Percentiles rank a stretch among this genome's conserved stretches.
Evolutionary conservation across 257 asterid species (phyloP).

Genomic region (Anisodus acutangulus): DNA sequence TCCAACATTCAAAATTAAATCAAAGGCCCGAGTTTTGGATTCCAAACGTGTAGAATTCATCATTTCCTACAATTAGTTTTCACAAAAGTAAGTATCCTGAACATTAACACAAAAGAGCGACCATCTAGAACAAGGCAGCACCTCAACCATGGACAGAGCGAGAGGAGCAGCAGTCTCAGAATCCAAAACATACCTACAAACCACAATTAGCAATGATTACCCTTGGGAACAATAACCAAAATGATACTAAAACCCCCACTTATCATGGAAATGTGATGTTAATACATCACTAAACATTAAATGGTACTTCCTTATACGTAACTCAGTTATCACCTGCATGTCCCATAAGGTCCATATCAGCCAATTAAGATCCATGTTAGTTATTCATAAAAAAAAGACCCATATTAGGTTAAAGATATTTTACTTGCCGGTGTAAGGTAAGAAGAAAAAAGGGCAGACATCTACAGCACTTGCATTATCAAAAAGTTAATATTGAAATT

Average conservation of each 20-base stretch:
- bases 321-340: slow-evolving; percentile 4
- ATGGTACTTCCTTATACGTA: slow-evolving; percentile 10
- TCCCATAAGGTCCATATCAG: slow-evolving; percentile 8
- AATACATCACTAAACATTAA: neutral
- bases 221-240: slow-evolving; percentile 16
- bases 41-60: slow-evolving; percentile 74
- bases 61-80: slow-evolving; percentile 73
- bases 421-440: slow-evolving; percentile 2
- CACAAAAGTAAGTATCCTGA: slow-evolving; percentile 29
- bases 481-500: slow-evolving; percentile 18
- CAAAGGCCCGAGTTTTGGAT: slow-evolving; percentile 95
- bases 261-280: slow-evolving; percentile 21
- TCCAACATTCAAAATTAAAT: slow-evolving; percentile 92
- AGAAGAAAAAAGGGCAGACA: neutral
- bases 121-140: slow-evolving; percentile 45
- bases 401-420: neutral
- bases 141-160: slow-evolving; percentile 94
- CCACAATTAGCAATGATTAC: slow-evolving; percentile 35
- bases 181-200: slow-evolving; percentile 94
- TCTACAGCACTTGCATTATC: slow-evolving; percentile 10
- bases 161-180: slow-evolving; percentile 93
- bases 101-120: slow-evolving; percentile 1
- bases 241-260: neutral
- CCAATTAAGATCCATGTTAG: slow-evolving; percentile 1
- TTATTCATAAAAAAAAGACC: neutral